A percentile compares a stretch with the other conserved stretches of the same genome.
phyloP scores from a whole-genome alignment of 1,284 basidiomycete genomes.

The Schizophyllum amplum region DNA sequence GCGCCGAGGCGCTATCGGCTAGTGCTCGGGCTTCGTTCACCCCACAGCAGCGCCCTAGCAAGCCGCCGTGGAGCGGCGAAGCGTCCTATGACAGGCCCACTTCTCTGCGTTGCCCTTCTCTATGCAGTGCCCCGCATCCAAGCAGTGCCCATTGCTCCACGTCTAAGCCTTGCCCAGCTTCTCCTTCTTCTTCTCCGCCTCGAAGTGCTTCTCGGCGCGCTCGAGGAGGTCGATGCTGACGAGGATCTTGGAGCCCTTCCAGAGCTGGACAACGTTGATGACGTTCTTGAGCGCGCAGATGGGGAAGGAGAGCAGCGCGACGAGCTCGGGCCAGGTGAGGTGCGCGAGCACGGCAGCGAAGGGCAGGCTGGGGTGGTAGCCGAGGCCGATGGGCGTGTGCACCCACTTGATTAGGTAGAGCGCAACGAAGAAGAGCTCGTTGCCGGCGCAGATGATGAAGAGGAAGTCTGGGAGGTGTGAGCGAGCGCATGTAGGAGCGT shows the following conservation, averaged over 20 bases:
- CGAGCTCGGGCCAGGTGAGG: conserved; percentile 77
- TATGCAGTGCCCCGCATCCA: not conserved
- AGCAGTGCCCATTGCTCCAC: too few relatives aligned
- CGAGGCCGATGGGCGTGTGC: conserved; percentile 46
- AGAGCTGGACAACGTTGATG: conserved; percentile 95
- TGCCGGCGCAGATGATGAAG: conserved; percentile 93
- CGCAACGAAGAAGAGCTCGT: conserved; percentile 95
- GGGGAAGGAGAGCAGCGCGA: conserved; percentile 63
- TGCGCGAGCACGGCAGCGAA: conserved; percentile 17
- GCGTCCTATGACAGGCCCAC: not conserved
- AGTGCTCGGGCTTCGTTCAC: too few relatives aligned
- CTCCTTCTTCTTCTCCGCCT: conserved; percentile 64
- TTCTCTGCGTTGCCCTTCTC: not conserved
- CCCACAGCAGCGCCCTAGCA: too few relatives aligned
- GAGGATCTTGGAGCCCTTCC: conserved; percentile 96
- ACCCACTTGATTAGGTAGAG: conserved; percentile 94
- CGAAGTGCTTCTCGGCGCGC: not conserved
- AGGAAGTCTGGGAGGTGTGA: conserved; percentile 57
- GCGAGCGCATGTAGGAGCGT: conserved; percentile 2
- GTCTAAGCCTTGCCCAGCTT: too few relatives aligned
- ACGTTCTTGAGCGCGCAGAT: conserved; percentile 84
- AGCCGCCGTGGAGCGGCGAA: not conserved
- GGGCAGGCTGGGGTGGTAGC: conserved; percentile 6
- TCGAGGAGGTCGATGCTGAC: conserved; percentile 73
- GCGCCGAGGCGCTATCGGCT: not conserved